A percentile compares a stretch with the other conserved stretches of the same genome.
Evolutionary conservation across 106 monocot species (phyloP).

Genomic region (Phalaenopsis aphrodite): DNA sequence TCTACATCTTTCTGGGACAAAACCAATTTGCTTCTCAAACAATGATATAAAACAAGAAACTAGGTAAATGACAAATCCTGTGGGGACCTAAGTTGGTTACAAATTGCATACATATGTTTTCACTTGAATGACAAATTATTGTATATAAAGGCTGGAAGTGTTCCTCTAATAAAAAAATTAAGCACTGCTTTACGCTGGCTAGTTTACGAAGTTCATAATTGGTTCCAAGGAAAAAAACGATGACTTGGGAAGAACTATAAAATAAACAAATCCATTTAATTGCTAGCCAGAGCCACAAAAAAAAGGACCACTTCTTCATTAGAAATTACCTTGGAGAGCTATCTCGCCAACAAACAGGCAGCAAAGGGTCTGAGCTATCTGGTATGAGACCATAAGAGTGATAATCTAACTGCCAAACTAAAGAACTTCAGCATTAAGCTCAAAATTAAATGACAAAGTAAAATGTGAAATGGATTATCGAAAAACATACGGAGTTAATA

Average conservation of each 20-base stretch:
- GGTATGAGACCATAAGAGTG: conserved; percentile 24
- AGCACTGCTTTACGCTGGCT: not conserved
- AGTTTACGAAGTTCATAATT: not conserved
- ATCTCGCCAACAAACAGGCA: conserved; percentile 70
- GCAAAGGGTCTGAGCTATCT: conserved; percentile 57
- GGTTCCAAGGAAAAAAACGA: not conserved
- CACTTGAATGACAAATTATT: not conserved
- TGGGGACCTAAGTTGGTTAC: too few relatives aligned
- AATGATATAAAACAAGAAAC: too few relatives aligned
- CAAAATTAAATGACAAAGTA: not conserved
- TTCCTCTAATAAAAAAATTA: not conserved
- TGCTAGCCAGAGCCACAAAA: not conserved
- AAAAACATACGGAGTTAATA: conserved; percentile 39
- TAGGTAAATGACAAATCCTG: too few relatives aligned
- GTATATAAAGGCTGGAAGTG: not conserved
- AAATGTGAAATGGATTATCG: not conserved
- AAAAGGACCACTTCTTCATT: not conserved
- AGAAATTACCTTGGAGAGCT: conserved; percentile 6
- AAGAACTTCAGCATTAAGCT: not conserved
- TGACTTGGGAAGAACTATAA: not conserved
- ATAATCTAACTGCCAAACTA: conserved; percentile 49
- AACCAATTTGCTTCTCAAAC: too few relatives aligned
- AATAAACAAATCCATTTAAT: not conserved
- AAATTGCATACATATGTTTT: too few relatives aligned
- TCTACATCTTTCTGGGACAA: too few relatives aligned